Base-by-base conservation (phyloP, 345 rosid genomes). In the Pistacia integerrima region DNA sequence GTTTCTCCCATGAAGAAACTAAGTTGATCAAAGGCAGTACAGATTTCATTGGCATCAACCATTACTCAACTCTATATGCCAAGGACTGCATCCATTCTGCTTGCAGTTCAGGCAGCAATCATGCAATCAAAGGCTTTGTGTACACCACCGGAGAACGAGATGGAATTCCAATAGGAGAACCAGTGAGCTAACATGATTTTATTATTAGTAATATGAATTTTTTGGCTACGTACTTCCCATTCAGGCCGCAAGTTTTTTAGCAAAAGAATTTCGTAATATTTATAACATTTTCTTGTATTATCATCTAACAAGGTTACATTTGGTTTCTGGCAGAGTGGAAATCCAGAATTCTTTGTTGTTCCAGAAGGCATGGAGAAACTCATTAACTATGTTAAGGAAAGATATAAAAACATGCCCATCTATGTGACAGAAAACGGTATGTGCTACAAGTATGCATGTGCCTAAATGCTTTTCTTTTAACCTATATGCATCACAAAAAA, bases 41-140 rank as follows among this genome's bases (percentile, higher is more conserved):
- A 11, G 88, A 87, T 62, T 87, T 83, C 80, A 84, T 87, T 44
- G 90, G 83, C 57, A 51, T 85, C 20, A 87, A 85, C 76, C 88
- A 85, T 73, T 83, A 87, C 72, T 36, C 82, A 54, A 70, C 84
- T 35, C 63, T 83, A 58, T 83, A 87, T 36, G 87, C 86, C 69
- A 85, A 74, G 78, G 88, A 87, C 63, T 87, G 88, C 83, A 79
- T 84, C 76, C 79, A 78, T 68, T 83, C 90, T 62, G 44, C 82
- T 67, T 85, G 87, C 62, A 12, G 2, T 52, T 63, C 28, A 16
- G 84, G 86, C 11, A 18, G 77, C 5, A 77, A 82, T 72, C 83
- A 67, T 8, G 74, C 88, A 18, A 74, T 87, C 56, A 70, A 54
- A 72, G 88, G 88, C 65, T 85, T 70, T 72, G 79, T 69, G 1